Evolutionary conservation across 2,329 filamentous ascomycete genomes (phyloP).

Genomic region (Colletotrichum sp.): DNA sequence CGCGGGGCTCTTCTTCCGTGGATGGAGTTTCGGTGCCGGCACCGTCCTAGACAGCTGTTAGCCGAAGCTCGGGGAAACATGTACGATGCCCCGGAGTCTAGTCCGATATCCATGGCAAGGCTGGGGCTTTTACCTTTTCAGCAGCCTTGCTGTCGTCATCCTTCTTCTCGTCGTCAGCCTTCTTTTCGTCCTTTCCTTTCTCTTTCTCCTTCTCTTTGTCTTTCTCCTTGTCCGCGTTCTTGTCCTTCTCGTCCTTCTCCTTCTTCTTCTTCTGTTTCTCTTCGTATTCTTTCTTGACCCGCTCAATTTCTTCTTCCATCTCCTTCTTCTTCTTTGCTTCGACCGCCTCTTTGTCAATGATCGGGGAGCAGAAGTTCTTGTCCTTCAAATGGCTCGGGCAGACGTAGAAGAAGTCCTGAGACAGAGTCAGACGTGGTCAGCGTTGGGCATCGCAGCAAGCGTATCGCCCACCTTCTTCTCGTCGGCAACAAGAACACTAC

Average conservation of each 20-base stretch:
- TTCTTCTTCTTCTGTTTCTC: constrained; percentile 73
- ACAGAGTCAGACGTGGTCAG: background rate
- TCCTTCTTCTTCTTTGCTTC: constrained; percentile 71
- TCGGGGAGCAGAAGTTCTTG: constrained; percentile 77
- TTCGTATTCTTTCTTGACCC: constrained; percentile 78
- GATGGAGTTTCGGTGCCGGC: constrained; percentile 36
- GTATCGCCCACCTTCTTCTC: constrained; percentile 76
- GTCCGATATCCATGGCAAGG: background rate
- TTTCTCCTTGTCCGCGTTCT: constrained; percentile 51
- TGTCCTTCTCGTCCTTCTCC: constrained; percentile 67
- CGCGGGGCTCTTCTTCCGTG: constrained; percentile 72
- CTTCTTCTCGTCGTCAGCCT: constrained; percentile 38
- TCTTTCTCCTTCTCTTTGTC: constrained; percentile 49
- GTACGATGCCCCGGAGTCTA: background rate
- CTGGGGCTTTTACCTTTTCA: background rate
- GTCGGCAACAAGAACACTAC: constrained; percentile 85
- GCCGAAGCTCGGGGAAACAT: background rate
- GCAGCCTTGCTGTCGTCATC: constrained; percentile 32
- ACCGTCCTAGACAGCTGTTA: constrained; percentile 49
- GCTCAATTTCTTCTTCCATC: constrained; percentile 67
- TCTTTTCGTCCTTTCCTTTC: constrained; percentile 39
- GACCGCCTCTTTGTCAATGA: constrained; percentile 70
- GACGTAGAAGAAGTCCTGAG: constrained; percentile 86
- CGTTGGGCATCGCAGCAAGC: background rate
- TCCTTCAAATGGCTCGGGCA: constrained; percentile 86